These are phyloP conservation scores for Macrophomina phaseolina DNA, from an alignment of 2,329 filamentous ascomycete genomes.

Conservation along the genomic window DNA sequence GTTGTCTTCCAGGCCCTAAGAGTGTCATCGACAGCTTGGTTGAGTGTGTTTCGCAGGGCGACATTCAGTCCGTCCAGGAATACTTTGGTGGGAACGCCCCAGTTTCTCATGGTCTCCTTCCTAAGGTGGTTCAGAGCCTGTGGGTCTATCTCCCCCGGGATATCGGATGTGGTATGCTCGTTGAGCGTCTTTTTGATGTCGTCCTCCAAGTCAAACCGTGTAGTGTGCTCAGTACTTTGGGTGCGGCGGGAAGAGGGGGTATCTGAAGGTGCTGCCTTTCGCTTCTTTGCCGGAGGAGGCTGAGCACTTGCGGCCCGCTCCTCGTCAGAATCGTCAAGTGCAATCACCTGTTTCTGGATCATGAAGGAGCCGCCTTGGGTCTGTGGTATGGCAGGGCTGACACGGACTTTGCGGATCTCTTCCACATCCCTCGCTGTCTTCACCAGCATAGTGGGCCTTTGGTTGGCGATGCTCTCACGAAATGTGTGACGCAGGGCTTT, in stretches of 20 bases:
- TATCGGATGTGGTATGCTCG: conserved; percentile 35
- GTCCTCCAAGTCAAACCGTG: conserved; percentile 39
- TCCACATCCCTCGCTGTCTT: not conserved
- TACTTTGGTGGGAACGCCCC: conserved; percentile 35
- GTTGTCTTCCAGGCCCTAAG: conserved; percentile 41
- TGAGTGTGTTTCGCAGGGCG: conserved; percentile 31
- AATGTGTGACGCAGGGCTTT: conserved; percentile 58
- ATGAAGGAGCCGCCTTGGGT: not conserved
- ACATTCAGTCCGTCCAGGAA: conserved; percentile 37
- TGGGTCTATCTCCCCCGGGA: conserved; percentile 44
- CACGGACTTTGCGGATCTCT: not conserved
- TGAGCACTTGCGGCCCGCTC: conserved; percentile 17
- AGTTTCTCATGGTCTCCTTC: conserved; percentile 36
- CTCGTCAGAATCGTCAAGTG: conserved; percentile 32
- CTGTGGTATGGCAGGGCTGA: not conserved
- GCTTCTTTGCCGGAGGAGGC: conserved; percentile 37
- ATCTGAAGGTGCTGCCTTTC: conserved; percentile 33
- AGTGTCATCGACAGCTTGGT: conserved; percentile 35
- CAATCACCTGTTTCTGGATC: conserved; percentile 27
- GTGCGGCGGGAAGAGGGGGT: not conserved
- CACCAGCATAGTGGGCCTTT: conserved; percentile 38
- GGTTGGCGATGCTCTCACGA: conserved; percentile 44
- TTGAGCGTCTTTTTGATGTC: conserved; percentile 37
- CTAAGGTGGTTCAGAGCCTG: conserved; percentile 43
- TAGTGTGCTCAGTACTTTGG: conserved; percentile 1